These are phyloP conservation scores for Dentiscutata heterogama DNA, from an alignment of 371 early-diverging fungal genomes.

Conservation along the genomic window DNA sequence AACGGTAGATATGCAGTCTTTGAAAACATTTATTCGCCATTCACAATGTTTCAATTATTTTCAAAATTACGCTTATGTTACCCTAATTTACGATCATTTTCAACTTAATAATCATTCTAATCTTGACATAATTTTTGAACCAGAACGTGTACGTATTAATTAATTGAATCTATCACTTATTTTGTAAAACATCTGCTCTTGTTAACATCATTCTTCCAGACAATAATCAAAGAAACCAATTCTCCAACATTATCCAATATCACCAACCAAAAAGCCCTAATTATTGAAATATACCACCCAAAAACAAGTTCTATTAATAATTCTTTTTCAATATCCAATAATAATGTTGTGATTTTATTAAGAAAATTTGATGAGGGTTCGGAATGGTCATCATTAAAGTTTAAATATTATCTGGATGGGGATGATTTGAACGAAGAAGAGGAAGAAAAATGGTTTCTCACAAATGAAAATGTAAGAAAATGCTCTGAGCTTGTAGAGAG, in stretches of 20 bases:
- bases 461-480: slow-evolving; percentile 41
- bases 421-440: background rate
- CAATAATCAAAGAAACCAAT: background rate
- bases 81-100: background rate
- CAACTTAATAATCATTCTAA: background rate
- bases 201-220: background rate
- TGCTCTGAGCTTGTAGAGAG: slow-evolving; percentile 11
- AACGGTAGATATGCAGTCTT: no score
- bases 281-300: background rate
- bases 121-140: background rate
- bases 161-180: background rate
- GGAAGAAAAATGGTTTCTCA: slow-evolving; percentile 42
- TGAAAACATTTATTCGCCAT: background rate
- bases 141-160: background rate
- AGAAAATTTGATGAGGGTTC: background rate
- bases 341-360: background rate
- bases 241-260: background rate
- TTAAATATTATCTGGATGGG: background rate
- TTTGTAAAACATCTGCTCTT: background rate
- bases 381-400: slow-evolving; percentile 39
- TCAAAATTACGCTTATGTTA: background rate
- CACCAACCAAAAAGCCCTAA: background rate
- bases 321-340: slow-evolving; percentile 15
- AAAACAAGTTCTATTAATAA: background rate
- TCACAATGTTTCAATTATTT: background rate